Base-by-base conservation (phyloP, 768 basidiomycete species). In the Hemileccinum rubropunctum region DNA sequence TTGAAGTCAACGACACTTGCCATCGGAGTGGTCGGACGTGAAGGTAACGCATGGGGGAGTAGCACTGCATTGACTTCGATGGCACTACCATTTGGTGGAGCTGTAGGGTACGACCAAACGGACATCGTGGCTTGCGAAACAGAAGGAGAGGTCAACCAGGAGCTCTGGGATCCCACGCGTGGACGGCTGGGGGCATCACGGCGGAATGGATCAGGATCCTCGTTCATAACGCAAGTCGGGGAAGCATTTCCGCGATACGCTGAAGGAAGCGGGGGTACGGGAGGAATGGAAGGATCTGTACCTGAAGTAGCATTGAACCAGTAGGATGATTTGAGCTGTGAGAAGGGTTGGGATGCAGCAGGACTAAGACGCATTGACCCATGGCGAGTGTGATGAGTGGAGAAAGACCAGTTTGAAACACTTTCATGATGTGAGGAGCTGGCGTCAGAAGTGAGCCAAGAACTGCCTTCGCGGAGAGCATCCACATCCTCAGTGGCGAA, bases 381-480 rank as follows among this genome's bases (percentile, higher is more conserved):
- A 40, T 62, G 58, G 11, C 56, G 73, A 2, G 81, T 81, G 42
- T 81, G 77, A 58, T 82, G 80, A 2, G 85, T 87, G 1, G 84
- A 83, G 66, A 87, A 86, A 1, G 86, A 87, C 79, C 84, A 88
- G 15, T 78, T 78, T 8, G 86, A 88, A 23, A 80, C 64, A 1
- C 85, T 86, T 38, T 78, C 76, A 23, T 74, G 74, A 38, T 74
- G 74, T 47, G 78, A 76, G 15, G 73, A 73, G 55, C 74, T 74
- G 6, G 80, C 73, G 37, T 78, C 76, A 42, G 87, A 88, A 1
- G 88, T 86, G 52, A 90, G 80, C 86, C 88, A 89, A n/a, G 87
- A 88, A 42, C 80, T 81, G 44, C 86, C 86, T 56, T 89, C 87
- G 18, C 82, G 81, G 45, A 89, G 74, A 17, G 73, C 84, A 52